These are phyloP conservation scores for Phtheirospermum japonicum DNA, from an alignment of 257 asterid species.

Conservation along the genomic window DNA sequence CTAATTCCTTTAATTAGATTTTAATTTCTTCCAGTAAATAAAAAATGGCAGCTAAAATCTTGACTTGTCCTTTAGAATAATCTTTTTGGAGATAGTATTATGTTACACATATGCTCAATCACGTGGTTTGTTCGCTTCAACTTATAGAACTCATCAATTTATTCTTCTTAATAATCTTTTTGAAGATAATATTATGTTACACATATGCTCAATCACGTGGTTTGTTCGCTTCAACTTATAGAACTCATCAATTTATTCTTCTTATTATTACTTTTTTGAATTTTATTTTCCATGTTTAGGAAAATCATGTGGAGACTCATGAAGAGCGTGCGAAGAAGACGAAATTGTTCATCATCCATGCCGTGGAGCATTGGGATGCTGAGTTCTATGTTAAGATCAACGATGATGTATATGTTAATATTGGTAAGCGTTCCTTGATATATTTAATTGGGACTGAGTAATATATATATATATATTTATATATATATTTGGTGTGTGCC, in stretches of 20 bases:
- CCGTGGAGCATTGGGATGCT: slow-evolving; percentile 87
- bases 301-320: slow-evolving; percentile 65
- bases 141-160: slow-evolving; percentile 1
- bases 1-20: slow-evolving; percentile 15
- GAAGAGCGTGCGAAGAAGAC: slow-evolving; percentile 62
- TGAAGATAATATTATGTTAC: neutral
- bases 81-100: neutral
- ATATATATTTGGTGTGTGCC: neutral
- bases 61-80: slow-evolving; percentile 11
- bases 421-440: slow-evolving; percentile 47
- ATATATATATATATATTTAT: too few species aligned
- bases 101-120: too few species aligned
- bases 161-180: slow-evolving; percentile 9
- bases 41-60: neutral
- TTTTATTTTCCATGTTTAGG: slow-evolving; percentile 40
- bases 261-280: too few species aligned
- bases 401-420: slow-evolving; percentile 78
- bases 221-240: slow-evolving; percentile 17
- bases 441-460: neutral
- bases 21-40: slow-evolving; percentile 1
- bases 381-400: slow-evolving; percentile 76
- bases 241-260: slow-evolving; percentile 9
- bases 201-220: too few species aligned
- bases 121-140: slow-evolving; percentile 16
- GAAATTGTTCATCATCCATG: slow-evolving; percentile 61